Evolutionary conservation across 2,329 filamentous ascomycete species (phyloP).

Genomic region (Colletotrichum sp.): DNA sequence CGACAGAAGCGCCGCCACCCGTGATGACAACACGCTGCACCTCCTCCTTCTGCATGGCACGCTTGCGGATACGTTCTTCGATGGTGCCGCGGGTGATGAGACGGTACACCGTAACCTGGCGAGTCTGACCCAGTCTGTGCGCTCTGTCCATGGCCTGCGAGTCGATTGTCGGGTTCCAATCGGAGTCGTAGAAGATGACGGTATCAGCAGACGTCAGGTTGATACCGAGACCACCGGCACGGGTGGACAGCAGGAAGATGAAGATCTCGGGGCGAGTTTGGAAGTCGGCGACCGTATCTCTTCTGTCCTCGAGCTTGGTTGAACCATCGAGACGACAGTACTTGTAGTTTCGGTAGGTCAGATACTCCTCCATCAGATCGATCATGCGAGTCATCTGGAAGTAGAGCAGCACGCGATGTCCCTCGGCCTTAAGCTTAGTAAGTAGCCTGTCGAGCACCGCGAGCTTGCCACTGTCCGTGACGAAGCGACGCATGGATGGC

Average conservation of each 20-base stretch:
- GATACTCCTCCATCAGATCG: constrained; percentile 97
- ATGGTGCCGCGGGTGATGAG: constrained; percentile 97
- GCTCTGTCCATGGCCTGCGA: constrained; percentile 99
- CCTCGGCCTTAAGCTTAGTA: constrained; percentile 87
- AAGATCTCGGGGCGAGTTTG: constrained; percentile 94
- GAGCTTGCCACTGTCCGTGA: constrained; percentile 96
- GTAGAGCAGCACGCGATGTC: constrained; percentile 93
- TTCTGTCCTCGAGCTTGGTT: constrained; percentile 94
- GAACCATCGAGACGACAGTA: constrained; percentile 96
- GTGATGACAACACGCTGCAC: constrained; percentile 97
- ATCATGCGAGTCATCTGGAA: constrained; percentile 99
- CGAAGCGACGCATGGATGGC: constrained; percentile 96
- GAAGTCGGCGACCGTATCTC: constrained; percentile 96
- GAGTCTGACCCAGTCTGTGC: constrained; percentile 94
- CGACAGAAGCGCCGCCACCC: constrained; percentile 87
- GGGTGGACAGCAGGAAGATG: constrained; percentile 93
- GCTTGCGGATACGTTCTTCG: constrained; percentile 96
- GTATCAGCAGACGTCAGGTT: constrained; percentile 96
- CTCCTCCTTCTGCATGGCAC: constrained; percentile 97
- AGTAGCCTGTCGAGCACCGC: constrained; percentile 88
- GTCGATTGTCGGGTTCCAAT: constrained; percentile 99
- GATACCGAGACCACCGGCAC: constrained; percentile 96
- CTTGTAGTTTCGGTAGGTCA: constrained; percentile 99
- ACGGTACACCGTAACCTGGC: constrained; percentile 95
- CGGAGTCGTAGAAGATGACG: constrained; percentile 99